Evolutionary conservation across 352 stramenopile species (phyloP).

Genomic region (Phytophthora capsici): DNA sequence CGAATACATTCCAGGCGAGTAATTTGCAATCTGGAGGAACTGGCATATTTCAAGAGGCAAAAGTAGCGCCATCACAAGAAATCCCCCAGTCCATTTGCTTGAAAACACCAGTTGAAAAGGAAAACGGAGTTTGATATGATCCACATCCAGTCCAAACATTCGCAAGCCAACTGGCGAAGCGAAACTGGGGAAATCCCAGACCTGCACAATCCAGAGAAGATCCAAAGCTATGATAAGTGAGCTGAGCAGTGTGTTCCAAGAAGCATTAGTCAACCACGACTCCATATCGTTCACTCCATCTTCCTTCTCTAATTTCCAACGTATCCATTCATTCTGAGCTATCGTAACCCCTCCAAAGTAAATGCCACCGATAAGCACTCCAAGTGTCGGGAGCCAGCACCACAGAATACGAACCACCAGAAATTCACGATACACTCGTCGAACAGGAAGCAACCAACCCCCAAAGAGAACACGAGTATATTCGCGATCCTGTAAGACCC

Average conservation of each 20-base stretch:
- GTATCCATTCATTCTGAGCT: slow-evolving; percentile 35
- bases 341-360: slow-evolving; percentile 33
- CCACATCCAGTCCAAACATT: slow-evolving; percentile 51
- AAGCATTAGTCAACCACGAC: slow-evolving; percentile 44
- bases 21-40: slow-evolving; percentile 53
- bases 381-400: slow-evolving; percentile 34
- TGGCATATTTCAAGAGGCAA: slow-evolving; percentile 59
- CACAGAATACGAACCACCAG: slow-evolving; percentile 29
- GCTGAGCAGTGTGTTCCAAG: slow-evolving; percentile 45
- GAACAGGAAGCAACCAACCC: slow-evolving; percentile 38
- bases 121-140: slow-evolving; percentile 34
- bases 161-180: slow-evolving; percentile 34
- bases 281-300: slow-evolving; percentile 7
- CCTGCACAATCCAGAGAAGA: slow-evolving; percentile 57
- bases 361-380: slow-evolving; percentile 34
- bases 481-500: slow-evolving; percentile 47
- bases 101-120: slow-evolving; percentile 34
- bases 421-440: slow-evolving; percentile 33
- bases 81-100: slow-evolving; percentile 55
- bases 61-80: slow-evolving; percentile 56
- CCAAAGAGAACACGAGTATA: slow-evolving; percentile 33
- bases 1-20: slow-evolving; percentile 40
- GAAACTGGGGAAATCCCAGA: slow-evolving; percentile 62
- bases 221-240: slow-evolving; percentile 50
- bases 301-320: slow-evolving; percentile 21